A percentile compares a stretch with the other conserved stretches of the same genome.
Conservation (phyloP, 176 grass and related monocot species). For the Lolium perenne region DNA sequence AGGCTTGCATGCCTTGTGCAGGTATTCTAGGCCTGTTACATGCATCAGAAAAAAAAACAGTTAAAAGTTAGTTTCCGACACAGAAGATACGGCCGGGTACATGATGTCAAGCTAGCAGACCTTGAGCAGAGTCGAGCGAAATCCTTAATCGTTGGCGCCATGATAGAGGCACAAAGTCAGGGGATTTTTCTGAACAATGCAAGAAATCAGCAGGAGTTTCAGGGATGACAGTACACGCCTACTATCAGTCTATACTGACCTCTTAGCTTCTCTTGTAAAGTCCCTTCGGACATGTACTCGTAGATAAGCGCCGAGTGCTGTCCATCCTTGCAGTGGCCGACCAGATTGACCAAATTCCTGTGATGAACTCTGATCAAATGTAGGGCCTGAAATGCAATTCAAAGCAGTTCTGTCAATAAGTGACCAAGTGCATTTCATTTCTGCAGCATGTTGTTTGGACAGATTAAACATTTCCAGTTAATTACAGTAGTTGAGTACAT, state of each 20-base stretch:
- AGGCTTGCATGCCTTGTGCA: slow-evolving; percentile 55
- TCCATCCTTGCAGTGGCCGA: slow-evolving; percentile 65
- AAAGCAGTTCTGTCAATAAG: neutral
- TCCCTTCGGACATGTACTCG: slow-evolving; percentile 66
- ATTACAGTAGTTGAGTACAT: neutral
- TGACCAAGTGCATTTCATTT: neutral
- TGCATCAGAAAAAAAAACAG: neutral
- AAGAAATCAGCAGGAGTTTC: neutral
- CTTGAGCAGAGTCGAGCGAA: slow-evolving; percentile 63
- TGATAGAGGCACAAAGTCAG: slow-evolving; percentile 31
- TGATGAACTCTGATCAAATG: slow-evolving; percentile 61
- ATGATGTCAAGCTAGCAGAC: slow-evolving; percentile 21
- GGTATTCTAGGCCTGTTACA: slow-evolving; percentile 53
- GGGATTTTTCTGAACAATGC: slow-evolving; percentile 36
- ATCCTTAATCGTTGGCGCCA: slow-evolving; percentile 55
- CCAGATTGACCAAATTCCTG: slow-evolving; percentile 62
- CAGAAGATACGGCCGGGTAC: too few species aligned
- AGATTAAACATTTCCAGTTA: neutral
- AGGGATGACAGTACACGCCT: neutral
- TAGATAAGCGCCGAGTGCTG: slow-evolving; percentile 51
- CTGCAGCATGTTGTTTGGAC: neutral
- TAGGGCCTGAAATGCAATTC: slow-evolving; percentile 48
- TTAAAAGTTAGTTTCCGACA: neutral
- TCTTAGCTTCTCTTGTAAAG: slow-evolving; percentile 55
- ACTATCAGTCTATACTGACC: slow-evolving; percentile 14